Conservation (phyloP, 2,329 filamentous ascomycete genomes). For the Colletotrichum sidae region DNA sequence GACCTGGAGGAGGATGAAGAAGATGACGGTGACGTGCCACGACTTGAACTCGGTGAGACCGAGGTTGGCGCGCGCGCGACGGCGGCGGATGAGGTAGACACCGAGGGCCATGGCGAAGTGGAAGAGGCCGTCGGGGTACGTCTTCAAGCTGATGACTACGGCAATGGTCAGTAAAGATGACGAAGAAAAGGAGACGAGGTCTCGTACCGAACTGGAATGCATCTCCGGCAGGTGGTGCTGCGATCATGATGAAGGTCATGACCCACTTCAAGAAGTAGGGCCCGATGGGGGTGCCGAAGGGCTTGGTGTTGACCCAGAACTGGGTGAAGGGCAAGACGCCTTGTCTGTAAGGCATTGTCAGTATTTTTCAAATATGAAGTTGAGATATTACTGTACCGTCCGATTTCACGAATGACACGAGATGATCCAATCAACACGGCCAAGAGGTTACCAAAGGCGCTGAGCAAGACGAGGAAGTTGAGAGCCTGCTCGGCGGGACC, state of each 20-base stretch:
- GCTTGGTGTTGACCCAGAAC: slow-evolving; percentile 72
- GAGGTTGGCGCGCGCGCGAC: slow-evolving; percentile 62
- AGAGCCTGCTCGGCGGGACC: slow-evolving; percentile 62
- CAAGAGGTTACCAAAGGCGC: slow-evolving; percentile 69
- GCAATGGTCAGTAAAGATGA: neutral
- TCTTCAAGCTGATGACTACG: slow-evolving; percentile 67
- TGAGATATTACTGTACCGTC: slow-evolving; percentile 48
- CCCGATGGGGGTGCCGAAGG: slow-evolving; percentile 72
- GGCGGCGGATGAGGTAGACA: slow-evolving; percentile 66
- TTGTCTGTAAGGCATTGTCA: slow-evolving; percentile 50
- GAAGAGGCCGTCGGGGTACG: slow-evolving; percentile 71
- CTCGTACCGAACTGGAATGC: slow-evolving; percentile 69
- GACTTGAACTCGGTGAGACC: slow-evolving; percentile 64
- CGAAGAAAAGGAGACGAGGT: accelerated
- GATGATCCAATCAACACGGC: slow-evolving; percentile 66
- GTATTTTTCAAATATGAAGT: neutral
- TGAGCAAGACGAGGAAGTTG: slow-evolving; percentile 67
- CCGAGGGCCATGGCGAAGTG: slow-evolving; percentile 66
- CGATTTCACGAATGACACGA: slow-evolving; percentile 69
- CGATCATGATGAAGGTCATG: slow-evolving; percentile 69
- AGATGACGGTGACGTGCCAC: slow-evolving; percentile 68
- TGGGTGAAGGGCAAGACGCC: slow-evolving; percentile 69
- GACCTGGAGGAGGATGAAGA: slow-evolving; percentile 69
- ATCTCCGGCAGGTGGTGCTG: slow-evolving; percentile 70
- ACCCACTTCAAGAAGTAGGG: slow-evolving; percentile 69